Base-by-base conservation (phyloP, 352 stramenopile genomes). In the Phytophthora quininea region DNA sequence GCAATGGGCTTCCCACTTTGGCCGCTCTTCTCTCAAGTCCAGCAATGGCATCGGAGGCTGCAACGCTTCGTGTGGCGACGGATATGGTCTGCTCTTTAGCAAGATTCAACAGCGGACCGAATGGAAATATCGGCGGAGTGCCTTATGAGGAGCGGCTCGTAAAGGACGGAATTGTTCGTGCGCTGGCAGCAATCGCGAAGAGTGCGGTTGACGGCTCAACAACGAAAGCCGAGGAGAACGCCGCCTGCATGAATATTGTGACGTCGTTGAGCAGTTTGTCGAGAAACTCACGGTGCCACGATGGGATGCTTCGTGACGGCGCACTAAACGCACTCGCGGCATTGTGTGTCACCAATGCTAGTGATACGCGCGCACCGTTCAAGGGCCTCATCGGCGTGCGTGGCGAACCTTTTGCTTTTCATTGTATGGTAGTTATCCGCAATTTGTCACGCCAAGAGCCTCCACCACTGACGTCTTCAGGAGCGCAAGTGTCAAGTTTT, bases 301-400 rank as follows among this genome's bases (percentile, higher is more conserved):
- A 93, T 11, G 56, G 77, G 4, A 94, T 96, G 84, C 67, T 96
- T 12, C 77, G 75, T 24, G 88, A 96, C 51, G 85, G 86, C 12
- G 85, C 74, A 49, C 67, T 96, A 27, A 84, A 95, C 15, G 67
- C 62, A 0, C 61, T 93, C 11, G 73, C 77, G 3, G 31, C 81
- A 5, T 53, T 95, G 47, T 80, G 73, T 69, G 62, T 66, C 32
- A 84, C 74, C 4, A 86, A 82, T 43, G 54, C 70, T 33, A 69
- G 68, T 0, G 80, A 90, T 50, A 12, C 67, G 1, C 77, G 73
- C 6, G 62, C 79, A 29, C 77, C 81, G 2, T 93, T 83, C 54
- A 88, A 88, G 48, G 79, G 79, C 4, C 66, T 95, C 3, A 68
- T 88, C 11, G 67, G 71, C 3, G 76, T 92, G 15, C 77, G 86